Evolutionary conservation across 768 basidiomycete genomes (phyloP).

Genomic region (Trichaptum fuscoviolaceum): DNA sequence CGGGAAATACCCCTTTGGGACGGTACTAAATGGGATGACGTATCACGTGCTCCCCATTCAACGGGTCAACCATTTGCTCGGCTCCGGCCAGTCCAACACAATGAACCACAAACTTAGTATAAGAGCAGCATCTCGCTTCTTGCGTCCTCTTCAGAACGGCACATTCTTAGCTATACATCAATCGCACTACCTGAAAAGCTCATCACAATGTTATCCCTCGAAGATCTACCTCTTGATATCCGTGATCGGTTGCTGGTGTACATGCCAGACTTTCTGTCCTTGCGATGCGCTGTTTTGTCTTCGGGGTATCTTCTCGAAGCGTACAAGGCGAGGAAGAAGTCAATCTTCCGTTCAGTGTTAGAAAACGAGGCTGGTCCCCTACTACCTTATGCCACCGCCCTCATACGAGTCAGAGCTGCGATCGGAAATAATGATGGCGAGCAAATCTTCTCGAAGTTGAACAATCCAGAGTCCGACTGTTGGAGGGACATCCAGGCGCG

Average conservation of each 20-base stretch:
- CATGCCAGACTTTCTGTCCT: neutral
- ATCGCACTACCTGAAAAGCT: neutral
- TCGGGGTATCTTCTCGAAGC: neutral
- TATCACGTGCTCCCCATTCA: neutral
- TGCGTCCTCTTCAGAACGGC: too few species aligned
- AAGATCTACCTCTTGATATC: slow-evolving; percentile 2
- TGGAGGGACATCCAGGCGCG: neutral
- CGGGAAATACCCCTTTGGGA: neutral
- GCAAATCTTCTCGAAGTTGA: neutral
- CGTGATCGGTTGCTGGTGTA: neutral
- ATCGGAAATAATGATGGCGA: neutral
- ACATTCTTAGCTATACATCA: neutral
- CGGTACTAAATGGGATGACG: neutral
- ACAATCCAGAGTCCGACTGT: neutral
- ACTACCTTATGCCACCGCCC: neutral
- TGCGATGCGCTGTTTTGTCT: neutral
- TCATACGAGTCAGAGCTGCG: neutral
- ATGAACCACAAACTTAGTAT: neutral
- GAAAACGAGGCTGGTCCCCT: neutral
- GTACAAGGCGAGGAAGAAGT: neutral
- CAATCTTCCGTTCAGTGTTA: neutral
- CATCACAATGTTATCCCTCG: neutral
- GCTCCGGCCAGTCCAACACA: neutral
- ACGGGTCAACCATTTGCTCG: neutral
- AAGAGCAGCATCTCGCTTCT: neutral